Conservation (phyloP, 1,284 basidiomycete species). For the Anthracocystis setariae region DNA sequence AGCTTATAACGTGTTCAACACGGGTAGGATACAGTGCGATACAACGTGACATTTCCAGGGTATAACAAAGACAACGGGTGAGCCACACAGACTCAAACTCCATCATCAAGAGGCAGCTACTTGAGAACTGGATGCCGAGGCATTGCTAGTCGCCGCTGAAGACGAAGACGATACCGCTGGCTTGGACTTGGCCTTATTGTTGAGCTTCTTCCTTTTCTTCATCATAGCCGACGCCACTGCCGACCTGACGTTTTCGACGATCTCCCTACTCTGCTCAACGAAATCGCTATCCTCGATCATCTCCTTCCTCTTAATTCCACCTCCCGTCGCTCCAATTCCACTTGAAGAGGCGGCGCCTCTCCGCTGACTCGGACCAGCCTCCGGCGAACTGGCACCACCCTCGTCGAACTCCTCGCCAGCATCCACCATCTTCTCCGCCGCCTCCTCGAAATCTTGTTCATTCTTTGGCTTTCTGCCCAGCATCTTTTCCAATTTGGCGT, state of each 20-base stretch:
- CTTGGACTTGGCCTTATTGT: conserved; percentile 31
- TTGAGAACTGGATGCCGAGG: conserved; percentile 18
- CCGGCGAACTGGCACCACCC: conserved; percentile 31
- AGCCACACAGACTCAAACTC: no score
- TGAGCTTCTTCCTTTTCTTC: conserved; percentile 53
- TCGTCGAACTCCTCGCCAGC: conserved; percentile 54
- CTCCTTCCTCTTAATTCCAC: conserved; percentile 77
- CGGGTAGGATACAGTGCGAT: no score
- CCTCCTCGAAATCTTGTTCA: conserved; percentile 66
- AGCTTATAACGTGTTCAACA: no score
- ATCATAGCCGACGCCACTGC: conserved; percentile 76
- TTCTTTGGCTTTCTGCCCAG: conserved; percentile 55
- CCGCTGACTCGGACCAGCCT: conserved; percentile 17
- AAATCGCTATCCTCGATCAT: conserved; percentile 92
- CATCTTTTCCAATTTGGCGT: conserved; percentile 79
- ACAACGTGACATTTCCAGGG: no score
- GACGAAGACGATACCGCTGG: conserved; percentile 1
- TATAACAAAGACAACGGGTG: no score
- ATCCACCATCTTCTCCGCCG: conserved; percentile 59
- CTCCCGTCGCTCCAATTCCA: neutral
- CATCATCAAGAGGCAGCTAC: conserved; percentile 29
- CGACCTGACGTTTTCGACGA: conserved; percentile 89
- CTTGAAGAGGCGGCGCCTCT: conserved; percentile 1
- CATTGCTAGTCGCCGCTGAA: no score
- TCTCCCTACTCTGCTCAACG: conserved; percentile 88